Evolutionary conservation across 1,284 basidiomycete genomes (phyloP).

Genomic region (Fomitiporia mediterranea): DNA sequence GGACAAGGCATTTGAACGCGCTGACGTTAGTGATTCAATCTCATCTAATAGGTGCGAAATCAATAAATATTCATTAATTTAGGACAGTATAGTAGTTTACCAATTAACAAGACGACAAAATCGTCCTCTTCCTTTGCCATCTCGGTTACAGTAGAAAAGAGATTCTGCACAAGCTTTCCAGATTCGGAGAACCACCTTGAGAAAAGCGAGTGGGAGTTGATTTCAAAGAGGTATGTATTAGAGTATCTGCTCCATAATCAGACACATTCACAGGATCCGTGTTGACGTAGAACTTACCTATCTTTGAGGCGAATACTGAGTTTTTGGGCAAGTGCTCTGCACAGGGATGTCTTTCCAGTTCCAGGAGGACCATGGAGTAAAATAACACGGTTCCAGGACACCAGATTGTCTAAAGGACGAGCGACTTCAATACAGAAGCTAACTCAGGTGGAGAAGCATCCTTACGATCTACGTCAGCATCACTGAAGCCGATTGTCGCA

Average conservation of each 20-base stretch:
- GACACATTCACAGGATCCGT: neutral
- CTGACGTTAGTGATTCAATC: constrained; percentile 93
- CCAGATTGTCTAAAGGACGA: constrained; percentile 65
- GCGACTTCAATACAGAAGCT: constrained; percentile 16
- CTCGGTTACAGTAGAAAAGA: constrained; percentile 87
- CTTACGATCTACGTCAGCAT: constrained; percentile 83
- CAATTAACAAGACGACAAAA: constrained; percentile 94
- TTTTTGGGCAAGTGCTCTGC: constrained; percentile 93
- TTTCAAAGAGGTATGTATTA: constrained; percentile 86
- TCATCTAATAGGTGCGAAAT: constrained; percentile 60
- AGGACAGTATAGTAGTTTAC: constrained; percentile 36
- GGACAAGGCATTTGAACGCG: constrained; percentile 88
- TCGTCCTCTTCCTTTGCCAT: constrained; percentile 85
- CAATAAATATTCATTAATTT: neutral
- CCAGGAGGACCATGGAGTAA: constrained; percentile 96
- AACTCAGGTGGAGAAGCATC: constrained; percentile 20
- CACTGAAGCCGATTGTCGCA: constrained; percentile 87
- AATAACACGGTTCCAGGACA: constrained; percentile 94
- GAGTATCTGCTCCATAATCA: constrained; percentile 57
- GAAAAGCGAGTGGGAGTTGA: constrained; percentile 96
- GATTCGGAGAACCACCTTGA: constrained; percentile 99
- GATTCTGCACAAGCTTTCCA: constrained; percentile 93
- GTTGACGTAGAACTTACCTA: constrained; percentile 44
- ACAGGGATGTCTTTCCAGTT: constrained; percentile 96
- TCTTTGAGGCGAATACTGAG: constrained; percentile 86